Evolutionary conservation across 768 basidiomycete genomes (phyloP), one percentile per base, ranked within the genome.

Genomic region (Lyophyllum semitale): DNA sequence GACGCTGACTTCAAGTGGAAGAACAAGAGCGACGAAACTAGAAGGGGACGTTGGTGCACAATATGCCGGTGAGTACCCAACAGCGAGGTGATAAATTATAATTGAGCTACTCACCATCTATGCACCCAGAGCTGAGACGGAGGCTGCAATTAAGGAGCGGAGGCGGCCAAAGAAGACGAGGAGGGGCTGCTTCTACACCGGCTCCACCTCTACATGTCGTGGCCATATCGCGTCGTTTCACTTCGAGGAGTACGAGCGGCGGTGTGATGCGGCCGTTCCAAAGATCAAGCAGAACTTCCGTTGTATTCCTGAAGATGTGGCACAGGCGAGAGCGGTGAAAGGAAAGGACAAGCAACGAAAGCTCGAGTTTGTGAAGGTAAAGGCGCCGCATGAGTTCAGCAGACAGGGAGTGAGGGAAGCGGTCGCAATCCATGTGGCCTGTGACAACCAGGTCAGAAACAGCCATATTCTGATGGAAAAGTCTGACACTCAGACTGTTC

Each of bases 381-480:
- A 12, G 8, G 17, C 8, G 27, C 40, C 41, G 22, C 4, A 23
- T 43, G 7, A 52, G 41, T 44, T 32, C 41, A 52, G 1, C 11
- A 32, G 41, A 42, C 26, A 41, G 30, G 41, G 25, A 18, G 41
- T 52, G 8, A 1, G 42, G 3, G 41, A 52, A 5, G 26, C 27
- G 18, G 29, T 52, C 22, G 40, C 27, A 3, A 33, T 44, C n/a
- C 44, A 44, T 26, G 35, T 53, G 15, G 43, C 43, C 6, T 33
- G 40, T 26, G 32, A 53, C 35, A 43, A 52, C 27, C 51, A 52
- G 51, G 51, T 43, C n/a, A 22, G 30, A n/a, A n/a, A n/a, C n/a
- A n/a, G n/a, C n/a, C n/a, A n/a, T n/a, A n/a, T 42, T 17, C 9
- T 2, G 18, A 33, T 20, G 20, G 11, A 9, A 18, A 29, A 35